Evolutionary conservation across 1,284 basidiomycete genomes (phyloP).

Genomic region (Naganishia albida): DNA sequence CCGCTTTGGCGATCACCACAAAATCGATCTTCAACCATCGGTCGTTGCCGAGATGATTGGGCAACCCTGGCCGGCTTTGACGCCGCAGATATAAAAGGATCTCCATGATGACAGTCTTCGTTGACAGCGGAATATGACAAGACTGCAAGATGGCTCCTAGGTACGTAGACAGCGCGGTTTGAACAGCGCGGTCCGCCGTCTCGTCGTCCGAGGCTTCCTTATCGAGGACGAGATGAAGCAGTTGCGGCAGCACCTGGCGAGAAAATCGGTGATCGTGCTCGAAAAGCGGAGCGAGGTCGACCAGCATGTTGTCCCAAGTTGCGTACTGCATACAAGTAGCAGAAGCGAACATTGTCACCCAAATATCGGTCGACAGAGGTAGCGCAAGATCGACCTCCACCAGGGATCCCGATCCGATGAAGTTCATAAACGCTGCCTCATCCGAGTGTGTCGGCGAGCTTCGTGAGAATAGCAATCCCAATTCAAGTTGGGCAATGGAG

Average conservation of each 20-base stretch:
- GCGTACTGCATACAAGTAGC: conserved; percentile 26
- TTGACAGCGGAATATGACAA: conserved; percentile 55
- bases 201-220: not conserved
- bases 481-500: not conserved
- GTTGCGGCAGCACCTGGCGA: conserved; percentile 16
- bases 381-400: not conserved
- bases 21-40: conserved; percentile 82
- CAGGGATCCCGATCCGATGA: not conserved
- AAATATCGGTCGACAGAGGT: conserved; percentile 4
- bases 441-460: not conserved
- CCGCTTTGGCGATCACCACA: conserved; percentile 68
- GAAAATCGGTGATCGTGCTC: conserved; percentile 14
- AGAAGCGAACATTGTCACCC: conserved; percentile 22
- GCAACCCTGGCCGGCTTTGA: conserved; percentile 58
- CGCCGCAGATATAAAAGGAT: conserved; percentile 78
- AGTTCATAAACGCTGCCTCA: not conserved
- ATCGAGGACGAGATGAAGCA: conserved; percentile 24
- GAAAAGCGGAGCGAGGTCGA: conserved; percentile 7
- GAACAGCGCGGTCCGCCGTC: not conserved
- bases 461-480: not conserved
- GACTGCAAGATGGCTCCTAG: conserved; percentile 58
- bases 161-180: conserved; percentile 37
- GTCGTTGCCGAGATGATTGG: conserved; percentile 68
- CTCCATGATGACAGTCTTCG: conserved; percentile 69
- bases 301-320: conserved; percentile 3